Percentiles rank a stretch among this genome's conserved stretches.
Conservation (phyloP, 306 rosid genomes). For the Inga leiocalycina region DNA sequence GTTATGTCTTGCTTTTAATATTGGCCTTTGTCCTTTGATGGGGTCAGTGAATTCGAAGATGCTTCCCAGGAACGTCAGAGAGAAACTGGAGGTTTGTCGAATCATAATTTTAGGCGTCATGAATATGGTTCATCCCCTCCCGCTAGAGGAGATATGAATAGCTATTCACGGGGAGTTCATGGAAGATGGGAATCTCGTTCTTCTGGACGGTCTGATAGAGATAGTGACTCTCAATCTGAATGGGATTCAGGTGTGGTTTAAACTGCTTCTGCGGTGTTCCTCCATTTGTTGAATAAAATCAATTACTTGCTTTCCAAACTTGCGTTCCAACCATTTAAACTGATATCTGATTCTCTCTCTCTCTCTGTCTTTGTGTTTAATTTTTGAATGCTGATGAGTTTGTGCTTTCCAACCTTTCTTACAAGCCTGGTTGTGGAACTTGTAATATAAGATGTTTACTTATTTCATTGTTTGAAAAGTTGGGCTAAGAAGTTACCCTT, state of each 20-base stretch:
- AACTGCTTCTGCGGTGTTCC: conserved; percentile 31
- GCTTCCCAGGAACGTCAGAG: conserved; percentile 69
- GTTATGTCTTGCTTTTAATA: conserved; percentile 35
- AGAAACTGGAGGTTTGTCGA: conserved; percentile 62
- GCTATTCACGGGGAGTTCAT: conserved; percentile 64
- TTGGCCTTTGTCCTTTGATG: neutral
- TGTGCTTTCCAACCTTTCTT: too few relatives aligned
- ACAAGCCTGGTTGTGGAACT: neutral
- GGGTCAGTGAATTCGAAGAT: conserved; percentile 81
- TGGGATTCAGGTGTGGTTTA: conserved; percentile 76
- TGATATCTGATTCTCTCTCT: conserved; percentile 23
- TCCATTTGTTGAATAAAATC: neutral
- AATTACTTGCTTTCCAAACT: neutral
- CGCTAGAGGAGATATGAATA: conserved; percentile 61
- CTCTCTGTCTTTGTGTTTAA: neutral
- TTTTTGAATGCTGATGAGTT: neutral
- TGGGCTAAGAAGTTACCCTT: neutral
- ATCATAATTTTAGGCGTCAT: conserved; percentile 61
- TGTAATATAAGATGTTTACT: neutral
- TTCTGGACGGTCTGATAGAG: conserved; percentile 75
- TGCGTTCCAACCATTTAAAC: conserved; percentile 13
- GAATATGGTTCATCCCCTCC: conserved; percentile 92
- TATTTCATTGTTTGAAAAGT: neutral
- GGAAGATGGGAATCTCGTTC: conserved; percentile 93
- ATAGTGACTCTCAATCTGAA: conserved; percentile 81